Conservation (phyloP, 2,329 filamentous ascomycete genomes). For the Colletotrichum truncatum region DNA sequence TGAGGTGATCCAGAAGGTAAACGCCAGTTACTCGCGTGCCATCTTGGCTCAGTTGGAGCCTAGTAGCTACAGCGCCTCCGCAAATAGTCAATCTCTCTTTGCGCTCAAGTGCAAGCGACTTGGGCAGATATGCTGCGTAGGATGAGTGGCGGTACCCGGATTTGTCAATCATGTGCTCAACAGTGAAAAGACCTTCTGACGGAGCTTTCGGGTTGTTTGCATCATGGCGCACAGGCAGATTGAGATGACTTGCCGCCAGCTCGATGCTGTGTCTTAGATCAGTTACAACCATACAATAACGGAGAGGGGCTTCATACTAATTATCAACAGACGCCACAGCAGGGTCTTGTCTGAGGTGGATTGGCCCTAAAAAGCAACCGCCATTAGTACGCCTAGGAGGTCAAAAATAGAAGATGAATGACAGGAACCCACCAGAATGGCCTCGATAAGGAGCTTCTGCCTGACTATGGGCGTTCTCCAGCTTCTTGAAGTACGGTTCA, state of each 20-base stretch:
- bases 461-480: constrained; percentile 36
- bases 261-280: constrained; percentile 30
- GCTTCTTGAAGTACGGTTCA: constrained; percentile 42
- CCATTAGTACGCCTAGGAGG: too few relatives aligned
- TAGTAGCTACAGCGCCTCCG: constrained; percentile 39
- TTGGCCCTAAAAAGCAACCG: constrained; percentile 25
- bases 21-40: constrained; percentile 36
- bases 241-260: constrained; percentile 36
- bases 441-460: constrained; percentile 33
- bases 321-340: constrained; percentile 22
- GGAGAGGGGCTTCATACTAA: constrained; percentile 25
- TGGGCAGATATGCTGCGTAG: constrained; percentile 38
- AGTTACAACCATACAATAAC: neutral
- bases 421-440: constrained; percentile 32
- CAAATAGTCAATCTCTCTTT: constrained; percentile 38
- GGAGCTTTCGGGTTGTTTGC: constrained; percentile 38
- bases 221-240: constrained; percentile 36
- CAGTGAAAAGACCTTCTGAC: constrained; percentile 38
- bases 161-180: constrained; percentile 39
- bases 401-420: rapidly evolving
- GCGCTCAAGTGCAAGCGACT: constrained; percentile 32
- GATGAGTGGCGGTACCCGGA: constrained; percentile 37
- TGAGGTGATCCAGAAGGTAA: constrained; percentile 28
- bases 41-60: constrained; percentile 34
- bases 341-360: constrained; percentile 30